These are phyloP conservation scores for Cryptococcus hybrid DNA, from an alignment of 1,284 basidiomycete genomes.

Conservation along the genomic window DNA sequence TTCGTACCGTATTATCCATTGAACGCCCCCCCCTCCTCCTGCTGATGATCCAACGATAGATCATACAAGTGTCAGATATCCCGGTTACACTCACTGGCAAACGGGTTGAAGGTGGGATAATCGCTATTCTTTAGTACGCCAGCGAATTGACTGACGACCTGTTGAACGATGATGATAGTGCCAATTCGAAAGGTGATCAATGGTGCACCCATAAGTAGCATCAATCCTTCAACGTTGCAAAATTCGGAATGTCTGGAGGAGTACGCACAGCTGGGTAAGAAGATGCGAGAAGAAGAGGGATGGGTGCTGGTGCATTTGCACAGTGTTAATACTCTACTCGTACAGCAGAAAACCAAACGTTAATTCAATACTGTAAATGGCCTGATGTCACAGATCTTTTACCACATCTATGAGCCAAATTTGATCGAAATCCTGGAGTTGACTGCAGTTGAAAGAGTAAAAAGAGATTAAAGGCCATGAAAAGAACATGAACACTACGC, in stretches of 20 bases:
- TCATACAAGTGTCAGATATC: slow-evolving; percentile 67
- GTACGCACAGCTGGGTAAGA: slow-evolving; percentile 61
- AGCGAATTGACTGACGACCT: neutral
- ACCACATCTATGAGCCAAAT: too few relatives aligned
- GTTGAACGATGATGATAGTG: slow-evolving; percentile 13
- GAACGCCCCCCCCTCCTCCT: neutral
- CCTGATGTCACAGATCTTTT: too few relatives aligned
- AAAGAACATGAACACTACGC: too few relatives aligned
- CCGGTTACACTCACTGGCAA: slow-evolving; percentile 86
- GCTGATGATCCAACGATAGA: slow-evolving; percentile 47
- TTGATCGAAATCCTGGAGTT: too few relatives aligned
- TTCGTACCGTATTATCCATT: neutral
- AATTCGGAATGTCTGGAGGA: slow-evolving; percentile 71
- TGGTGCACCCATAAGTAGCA: slow-evolving; percentile 64
- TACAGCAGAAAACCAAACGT: too few relatives aligned
- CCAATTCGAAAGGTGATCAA: slow-evolving; percentile 63
- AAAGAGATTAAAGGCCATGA: too few relatives aligned
- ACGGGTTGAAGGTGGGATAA: slow-evolving; percentile 63
- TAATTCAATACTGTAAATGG: too few relatives aligned
- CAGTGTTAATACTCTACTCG: too few relatives aligned
- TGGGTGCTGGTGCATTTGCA: slow-evolving; percentile 5
- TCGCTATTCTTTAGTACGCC: neutral
- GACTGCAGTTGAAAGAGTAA: too few relatives aligned
- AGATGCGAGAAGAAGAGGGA: slow-evolving; percentile 53
- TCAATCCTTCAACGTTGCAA: slow-evolving; percentile 72